Evolutionary conservation across 140 eudicot genomes (phyloP).

Genomic region (Ambrosia hybrid): DNA sequence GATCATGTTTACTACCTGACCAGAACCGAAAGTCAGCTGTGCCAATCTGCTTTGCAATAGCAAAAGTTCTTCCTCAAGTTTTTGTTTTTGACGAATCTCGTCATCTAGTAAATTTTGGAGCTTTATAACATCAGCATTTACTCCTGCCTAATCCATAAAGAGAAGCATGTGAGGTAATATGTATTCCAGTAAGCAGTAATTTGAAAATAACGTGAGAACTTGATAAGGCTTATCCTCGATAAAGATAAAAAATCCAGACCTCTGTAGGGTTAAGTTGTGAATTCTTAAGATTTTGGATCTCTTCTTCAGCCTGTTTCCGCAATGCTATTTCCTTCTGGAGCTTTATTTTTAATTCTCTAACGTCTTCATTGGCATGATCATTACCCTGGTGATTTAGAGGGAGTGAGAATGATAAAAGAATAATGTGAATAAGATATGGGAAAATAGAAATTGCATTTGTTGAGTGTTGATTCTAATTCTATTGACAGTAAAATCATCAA

Average conservation of each 20-base stretch:
- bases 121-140: constrained; percentile 50
- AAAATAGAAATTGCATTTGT: not conserved
- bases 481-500: not conserved
- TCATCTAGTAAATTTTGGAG: constrained; percentile 79
- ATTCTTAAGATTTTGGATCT: constrained; percentile 55
- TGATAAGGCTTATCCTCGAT: constrained; percentile 14
- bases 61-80: constrained; percentile 81
- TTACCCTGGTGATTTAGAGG: constrained; percentile 42
- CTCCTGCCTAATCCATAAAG: constrained; percentile 73
- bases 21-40: constrained; percentile 62
- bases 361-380: constrained; percentile 46
- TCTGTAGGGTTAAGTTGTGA: constrained; percentile 52
- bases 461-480: constrained; percentile 8
- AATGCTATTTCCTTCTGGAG: constrained; percentile 71
- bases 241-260: constrained; percentile 25
- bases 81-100: constrained; percentile 69
- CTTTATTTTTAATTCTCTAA: constrained; percentile 53
- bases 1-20: constrained; percentile 53
- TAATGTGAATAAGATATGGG: not conserved
- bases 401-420: constrained; percentile 17
- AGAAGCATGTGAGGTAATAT: constrained; percentile 31
- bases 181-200: constrained; percentile 21
- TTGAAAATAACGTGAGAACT: not conserved
- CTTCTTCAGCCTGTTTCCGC: constrained; percentile 83
- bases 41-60: constrained; percentile 73